phyloP scores from a whole-genome alignment of 1,139 yeast species.

The Kodamaea suecica region DNA sequence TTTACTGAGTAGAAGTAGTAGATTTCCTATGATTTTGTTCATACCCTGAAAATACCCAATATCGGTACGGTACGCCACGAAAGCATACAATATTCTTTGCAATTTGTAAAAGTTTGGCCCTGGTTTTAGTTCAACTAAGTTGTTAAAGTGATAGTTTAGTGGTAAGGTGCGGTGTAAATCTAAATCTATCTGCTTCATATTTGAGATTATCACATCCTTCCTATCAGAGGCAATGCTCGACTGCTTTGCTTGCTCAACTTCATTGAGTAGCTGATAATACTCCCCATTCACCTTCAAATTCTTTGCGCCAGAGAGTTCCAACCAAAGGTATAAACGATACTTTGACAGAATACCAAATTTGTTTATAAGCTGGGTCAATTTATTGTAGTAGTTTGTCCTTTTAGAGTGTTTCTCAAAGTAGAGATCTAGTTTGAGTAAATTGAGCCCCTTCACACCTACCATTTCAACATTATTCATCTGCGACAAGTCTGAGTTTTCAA shows the following conservation, averaged over 20 bases:
- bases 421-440: constrained; percentile 21
- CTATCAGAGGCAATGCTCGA: constrained; percentile 5
- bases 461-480: constrained; percentile 20
- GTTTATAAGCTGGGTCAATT: constrained; percentile 36
- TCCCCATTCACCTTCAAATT: constrained; percentile 48
- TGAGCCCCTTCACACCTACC: constrained; percentile 38
- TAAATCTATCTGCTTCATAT: constrained; percentile 51
- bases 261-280: constrained; percentile 32
- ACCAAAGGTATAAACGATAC: constrained; percentile 50
- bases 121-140: constrained; percentile 37
- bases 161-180: constrained; percentile 59
- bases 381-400: constrained; percentile 12
- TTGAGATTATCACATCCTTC: constrained; percentile 21
- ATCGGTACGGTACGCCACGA: constrained; percentile 46
- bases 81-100: constrained; percentile 50
- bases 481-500: constrained; percentile 10
- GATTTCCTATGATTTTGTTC: constrained; percentile 57
- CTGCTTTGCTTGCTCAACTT: constrained; percentile 8
- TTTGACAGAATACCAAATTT: constrained; percentile 48
- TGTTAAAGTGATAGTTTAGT: constrained; percentile 49
- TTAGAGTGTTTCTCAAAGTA: constrained; percentile 9
- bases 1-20: constrained; percentile 35
- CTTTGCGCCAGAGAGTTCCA: constrained; percentile 53
- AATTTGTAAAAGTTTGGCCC: constrained; percentile 54
- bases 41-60: constrained; percentile 64